Conservation (phyloP, 768 basidiomycete genomes). For the Pulveroboletus sp. region DNA sequence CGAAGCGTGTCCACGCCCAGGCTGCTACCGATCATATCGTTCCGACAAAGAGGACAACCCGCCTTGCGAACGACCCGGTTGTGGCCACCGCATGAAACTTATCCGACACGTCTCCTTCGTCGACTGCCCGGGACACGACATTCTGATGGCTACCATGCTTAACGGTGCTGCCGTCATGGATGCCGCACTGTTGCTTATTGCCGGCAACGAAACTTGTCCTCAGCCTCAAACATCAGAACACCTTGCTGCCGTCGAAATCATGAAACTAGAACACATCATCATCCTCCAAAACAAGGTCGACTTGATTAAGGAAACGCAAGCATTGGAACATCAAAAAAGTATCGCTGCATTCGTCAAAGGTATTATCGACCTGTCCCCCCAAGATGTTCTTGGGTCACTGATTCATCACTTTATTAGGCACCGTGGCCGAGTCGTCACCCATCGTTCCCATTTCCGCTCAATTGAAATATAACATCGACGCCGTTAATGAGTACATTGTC, state of each 20-base stretch:
- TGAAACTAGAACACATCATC: conserved; percentile 97
- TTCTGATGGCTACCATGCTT: conserved; percentile 99
- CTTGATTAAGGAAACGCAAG: conserved; percentile 91
- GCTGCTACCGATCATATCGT: conserved; percentile 89
- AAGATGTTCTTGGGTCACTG: not conserved
- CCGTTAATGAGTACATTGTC: conserved; percentile 97
- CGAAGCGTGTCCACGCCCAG: conserved; percentile 85
- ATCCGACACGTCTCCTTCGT: conserved; percentile 98
- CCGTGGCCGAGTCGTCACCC: conserved; percentile 94
- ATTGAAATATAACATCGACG: conserved; percentile 98
- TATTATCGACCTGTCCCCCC: conserved; percentile 25
- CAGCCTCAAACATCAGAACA: conserved; percentile 99
- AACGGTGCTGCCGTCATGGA: conserved; percentile 99
- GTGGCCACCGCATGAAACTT: conserved; percentile 85
- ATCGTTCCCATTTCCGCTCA: conserved; percentile 99
- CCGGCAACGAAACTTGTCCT: conserved; percentile 97
- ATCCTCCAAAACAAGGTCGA: conserved; percentile 99
- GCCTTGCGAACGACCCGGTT: conserved; percentile 89
- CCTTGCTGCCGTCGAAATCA: conserved; percentile 97
- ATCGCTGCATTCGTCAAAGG: conserved; percentile 95
- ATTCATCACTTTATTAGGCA: conserved; percentile 49
- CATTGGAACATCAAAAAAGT: conserved; percentile 93
- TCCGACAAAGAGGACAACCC: conserved; percentile 94
- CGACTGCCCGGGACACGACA: conserved; percentile 96
- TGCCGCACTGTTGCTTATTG: conserved; percentile 90